phyloP scores from a whole-genome alignment of 805 yeast genomes.

The Metschnikowia cerradonensis region DNA sequence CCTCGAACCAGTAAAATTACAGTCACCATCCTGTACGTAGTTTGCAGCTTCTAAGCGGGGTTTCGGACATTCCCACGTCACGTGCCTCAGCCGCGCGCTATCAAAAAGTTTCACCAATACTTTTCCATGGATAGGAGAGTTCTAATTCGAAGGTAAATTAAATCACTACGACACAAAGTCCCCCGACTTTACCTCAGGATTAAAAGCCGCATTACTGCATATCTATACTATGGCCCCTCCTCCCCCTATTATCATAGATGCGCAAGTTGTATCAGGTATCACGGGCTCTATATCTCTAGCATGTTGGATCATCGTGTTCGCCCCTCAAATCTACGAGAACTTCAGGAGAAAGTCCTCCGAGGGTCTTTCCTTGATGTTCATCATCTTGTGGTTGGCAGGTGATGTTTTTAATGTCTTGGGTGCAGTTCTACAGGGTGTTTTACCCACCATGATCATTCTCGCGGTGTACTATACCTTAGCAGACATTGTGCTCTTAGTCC shows the following conservation, averaged over 20 bases:
- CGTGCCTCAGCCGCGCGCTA: conserved; percentile 3
- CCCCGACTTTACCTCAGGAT: background rate
- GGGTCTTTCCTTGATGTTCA: conserved; percentile 82
- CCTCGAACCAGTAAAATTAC: background rate
- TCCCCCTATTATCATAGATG: conserved; percentile 60
- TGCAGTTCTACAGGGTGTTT: conserved; percentile 80
- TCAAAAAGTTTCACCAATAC: conserved; percentile 2
- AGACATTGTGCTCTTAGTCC: conserved; percentile 77
- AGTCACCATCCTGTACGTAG: background rate
- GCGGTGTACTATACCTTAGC: conserved; percentile 93
- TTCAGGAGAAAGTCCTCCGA: conserved; percentile 82
- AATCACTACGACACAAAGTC: background rate
- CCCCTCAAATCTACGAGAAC: conserved; percentile 94
- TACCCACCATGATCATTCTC: conserved; percentile 90
- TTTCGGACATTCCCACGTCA: background rate
- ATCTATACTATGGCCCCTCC: conserved; percentile 47
- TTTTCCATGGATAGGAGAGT: background rate
- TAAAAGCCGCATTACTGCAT: background rate
- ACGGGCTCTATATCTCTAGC: conserved; percentile 88
- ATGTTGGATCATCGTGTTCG: conserved; percentile 97
- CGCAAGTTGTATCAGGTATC: conserved; percentile 73
- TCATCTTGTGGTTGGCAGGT: conserved; percentile 87
- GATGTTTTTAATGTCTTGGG: conserved; percentile 93
- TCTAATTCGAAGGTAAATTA: background rate
- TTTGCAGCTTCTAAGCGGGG: background rate